These are phyloP conservation scores for Nemania sp. DNA, from an alignment of 2,329 filamentous ascomycete species.

Conservation along the genomic window DNA sequence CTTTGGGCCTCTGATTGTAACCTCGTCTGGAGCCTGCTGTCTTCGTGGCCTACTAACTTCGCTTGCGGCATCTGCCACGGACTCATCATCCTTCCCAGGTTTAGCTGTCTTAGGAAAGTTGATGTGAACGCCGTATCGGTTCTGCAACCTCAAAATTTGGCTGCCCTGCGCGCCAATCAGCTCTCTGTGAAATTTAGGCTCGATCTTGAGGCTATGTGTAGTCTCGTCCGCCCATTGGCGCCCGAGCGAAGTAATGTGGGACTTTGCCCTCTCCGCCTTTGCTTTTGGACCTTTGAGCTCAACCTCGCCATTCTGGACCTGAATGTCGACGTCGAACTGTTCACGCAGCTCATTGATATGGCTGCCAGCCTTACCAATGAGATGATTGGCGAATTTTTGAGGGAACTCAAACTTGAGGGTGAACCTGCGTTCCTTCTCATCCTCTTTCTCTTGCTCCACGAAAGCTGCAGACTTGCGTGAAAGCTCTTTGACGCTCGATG, in stretches of 20 bases:
- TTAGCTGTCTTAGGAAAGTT: constrained; percentile 82
- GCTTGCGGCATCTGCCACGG: constrained; percentile 68
- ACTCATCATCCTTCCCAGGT: constrained; percentile 68
- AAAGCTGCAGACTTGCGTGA: constrained; percentile 75
- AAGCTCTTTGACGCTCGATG: constrained; percentile 71
- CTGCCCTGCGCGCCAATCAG: constrained; percentile 86
- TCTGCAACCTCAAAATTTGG: constrained; percentile 90
- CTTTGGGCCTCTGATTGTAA: constrained; percentile 87
- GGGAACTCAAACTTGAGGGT: constrained; percentile 88
- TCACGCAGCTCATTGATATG: constrained; percentile 68
- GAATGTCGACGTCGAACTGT: constrained; percentile 73
- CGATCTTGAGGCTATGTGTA: constrained; percentile 84
- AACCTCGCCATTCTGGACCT: constrained; percentile 91
- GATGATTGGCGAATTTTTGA: constrained; percentile 89
- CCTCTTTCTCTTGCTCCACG: constrained; percentile 83
- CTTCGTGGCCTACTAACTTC: constrained; percentile 66
- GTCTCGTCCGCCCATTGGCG: constrained; percentile 90
- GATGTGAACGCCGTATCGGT: constrained; percentile 85
- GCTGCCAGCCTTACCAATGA: constrained; percentile 69
- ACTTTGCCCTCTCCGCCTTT: constrained; percentile 85
- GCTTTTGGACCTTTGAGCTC: constrained; percentile 94
- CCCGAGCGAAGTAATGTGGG: constrained; percentile 76
- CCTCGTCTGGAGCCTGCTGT: constrained; percentile 83
- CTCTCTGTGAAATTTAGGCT: constrained; percentile 91
- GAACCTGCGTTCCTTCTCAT: constrained; percentile 92